Conservation (phyloP, 83 land plant genomes). For the Diphasiastrum complanatum region DNA sequence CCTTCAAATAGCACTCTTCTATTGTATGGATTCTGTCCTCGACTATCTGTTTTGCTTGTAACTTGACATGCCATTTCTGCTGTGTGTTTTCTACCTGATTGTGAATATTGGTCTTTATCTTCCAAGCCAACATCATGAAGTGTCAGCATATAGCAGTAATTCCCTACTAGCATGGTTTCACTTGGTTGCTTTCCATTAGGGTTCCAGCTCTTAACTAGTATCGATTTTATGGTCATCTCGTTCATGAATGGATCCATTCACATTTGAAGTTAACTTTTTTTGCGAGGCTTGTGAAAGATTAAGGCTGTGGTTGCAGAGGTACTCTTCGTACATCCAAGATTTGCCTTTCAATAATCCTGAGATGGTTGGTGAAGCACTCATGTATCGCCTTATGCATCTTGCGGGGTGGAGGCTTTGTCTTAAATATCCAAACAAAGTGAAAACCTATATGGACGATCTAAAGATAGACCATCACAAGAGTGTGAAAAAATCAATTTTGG, state of each 20-base stretch:
- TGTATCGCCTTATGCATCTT: slow-evolving; percentile 9
- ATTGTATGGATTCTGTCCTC: too few species aligned
- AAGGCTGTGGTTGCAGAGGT: slow-evolving; percentile 19
- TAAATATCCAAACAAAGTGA: slow-evolving; percentile 11
- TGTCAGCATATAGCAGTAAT: too few species aligned
- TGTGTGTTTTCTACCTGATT: too few species aligned
- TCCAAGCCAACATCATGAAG: too few species aligned
- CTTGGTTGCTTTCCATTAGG: too few species aligned
- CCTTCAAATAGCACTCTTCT: too few species aligned
- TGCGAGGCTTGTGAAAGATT: not conserved
- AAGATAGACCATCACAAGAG: slow-evolving; percentile 18
- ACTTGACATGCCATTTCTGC: too few species aligned
- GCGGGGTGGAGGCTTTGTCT: slow-evolving; percentile 23
- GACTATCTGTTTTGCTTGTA: too few species aligned
- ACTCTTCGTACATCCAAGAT: slow-evolving; percentile 20
- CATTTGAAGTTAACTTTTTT: not conserved
- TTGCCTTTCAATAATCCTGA: slow-evolving; percentile 33
- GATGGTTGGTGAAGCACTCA: slow-evolving; percentile 6
- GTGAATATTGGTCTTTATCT: too few species aligned
- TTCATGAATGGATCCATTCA: not conserved
- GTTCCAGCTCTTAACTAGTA: too few species aligned
- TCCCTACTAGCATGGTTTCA: too few species aligned
- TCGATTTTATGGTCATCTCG: too few species aligned
- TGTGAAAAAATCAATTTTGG: slow-evolving; percentile 30
- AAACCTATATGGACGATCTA: slow-evolving; percentile 15